Base-by-base conservation (phyloP, 768 basidiomycete genomes). In the Fomitopsis serialis region DNA sequence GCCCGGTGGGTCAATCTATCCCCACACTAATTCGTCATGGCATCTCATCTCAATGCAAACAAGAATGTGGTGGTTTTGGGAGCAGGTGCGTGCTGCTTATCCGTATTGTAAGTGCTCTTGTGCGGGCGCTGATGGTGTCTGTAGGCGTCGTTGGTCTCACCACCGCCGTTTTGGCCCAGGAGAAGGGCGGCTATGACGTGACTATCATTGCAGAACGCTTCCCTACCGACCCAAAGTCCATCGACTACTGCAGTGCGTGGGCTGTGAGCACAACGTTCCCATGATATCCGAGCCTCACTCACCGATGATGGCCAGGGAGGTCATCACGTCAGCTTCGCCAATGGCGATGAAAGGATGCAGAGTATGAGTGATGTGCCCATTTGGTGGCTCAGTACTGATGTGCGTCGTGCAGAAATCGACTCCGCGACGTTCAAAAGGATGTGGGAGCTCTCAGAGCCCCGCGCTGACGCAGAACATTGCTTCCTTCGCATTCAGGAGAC, bases 211-310 rank as follows among this genome's bases (percentile, higher is more conserved):
- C 90, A 0, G 87, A 89, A 48, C 70, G 75, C 1, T 72, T 91
- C 35, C 89, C 90, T 0, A 82, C 74, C 35, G 90, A 92, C 64
- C 76, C 80, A 2, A 84, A 84, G 67, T 76, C 74, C 17, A 82
- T 85, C 62, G 75, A 76, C 48, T 92, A 88, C 60, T 88, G 90
- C 1, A 89, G 87, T 64, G 79, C 78, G 34, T 92, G 90, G 90
- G 89, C 90, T 42, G 89, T 88, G 56, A 60, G 84, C 25, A 22
- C 11, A 11, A 32, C 11, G 5, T 11, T 11, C 11, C 11, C 6
- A 32, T 32, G 29, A 11, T 32, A 32, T 5, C 29, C 29, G 29
- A 32, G 5, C 6, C 11, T 32, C 29, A 5, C 29, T 32, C 11
- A 32, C 11, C 29, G 11, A 5, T 15, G 15, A 40, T 35, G 34